Conservation (phyloP, 495 filamentous ascomycete species). For the Pseudoneurospora amorphoporcata region DNA sequence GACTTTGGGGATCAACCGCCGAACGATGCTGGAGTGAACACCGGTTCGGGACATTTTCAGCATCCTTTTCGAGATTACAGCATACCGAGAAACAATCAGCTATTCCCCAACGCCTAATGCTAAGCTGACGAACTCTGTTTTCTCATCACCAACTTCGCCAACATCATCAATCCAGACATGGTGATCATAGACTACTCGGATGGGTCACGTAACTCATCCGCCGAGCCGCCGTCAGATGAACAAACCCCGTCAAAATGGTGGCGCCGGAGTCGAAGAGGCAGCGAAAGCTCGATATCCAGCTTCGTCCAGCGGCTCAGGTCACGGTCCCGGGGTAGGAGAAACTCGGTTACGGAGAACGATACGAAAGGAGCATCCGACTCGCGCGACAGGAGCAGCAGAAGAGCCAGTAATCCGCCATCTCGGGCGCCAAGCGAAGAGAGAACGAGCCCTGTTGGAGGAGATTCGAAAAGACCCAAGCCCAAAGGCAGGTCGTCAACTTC, state of each 20-base stretch:
- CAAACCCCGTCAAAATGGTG: not conserved
- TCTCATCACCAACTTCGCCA: not conserved
- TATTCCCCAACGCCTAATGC: not conserved
- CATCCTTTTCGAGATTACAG: not conserved
- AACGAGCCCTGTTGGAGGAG: not conserved
- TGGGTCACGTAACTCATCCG: not conserved
- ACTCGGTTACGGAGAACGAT: not conserved
- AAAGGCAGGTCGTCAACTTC: slow-evolving; percentile 8
- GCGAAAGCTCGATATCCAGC: not conserved
- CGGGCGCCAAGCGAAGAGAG: not conserved
- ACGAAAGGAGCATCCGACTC: not conserved
- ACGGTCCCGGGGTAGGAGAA: not conserved
- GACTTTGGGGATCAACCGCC: not conserved
- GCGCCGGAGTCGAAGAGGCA: not conserved
- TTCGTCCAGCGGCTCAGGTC: not conserved
- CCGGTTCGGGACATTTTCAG: not conserved
- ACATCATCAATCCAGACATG: not conserved
- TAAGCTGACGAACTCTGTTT: not conserved
- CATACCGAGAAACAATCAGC: not conserved
- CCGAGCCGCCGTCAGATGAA: not conserved
- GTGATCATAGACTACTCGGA: not conserved
- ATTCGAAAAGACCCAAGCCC: slow-evolving; percentile 3
- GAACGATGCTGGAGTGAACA: not conserved
- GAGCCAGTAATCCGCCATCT: not conserved
- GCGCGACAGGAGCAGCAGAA: not conserved